Conservation (phyloP, 2,329 filamentous ascomycete species). For the Cladophialophora psammophila region DNA sequence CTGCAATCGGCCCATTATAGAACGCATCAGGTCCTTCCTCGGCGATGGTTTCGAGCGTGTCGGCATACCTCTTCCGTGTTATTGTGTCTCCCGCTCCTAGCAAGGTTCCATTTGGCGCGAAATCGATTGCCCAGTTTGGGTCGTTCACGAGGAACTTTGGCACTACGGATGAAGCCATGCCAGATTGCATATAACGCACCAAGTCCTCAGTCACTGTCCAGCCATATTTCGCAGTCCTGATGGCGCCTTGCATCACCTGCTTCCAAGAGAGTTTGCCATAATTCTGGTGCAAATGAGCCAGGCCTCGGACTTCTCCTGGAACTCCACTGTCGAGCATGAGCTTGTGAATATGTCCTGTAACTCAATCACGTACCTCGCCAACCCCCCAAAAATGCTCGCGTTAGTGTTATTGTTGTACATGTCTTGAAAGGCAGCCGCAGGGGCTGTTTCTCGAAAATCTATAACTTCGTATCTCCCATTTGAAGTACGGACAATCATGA, state of each 20-base stretch:
- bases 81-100: slow-evolving; percentile 78
- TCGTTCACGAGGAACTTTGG: slow-evolving; percentile 76
- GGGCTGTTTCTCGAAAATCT: slow-evolving; percentile 89
- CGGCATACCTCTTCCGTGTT: slow-evolving; percentile 79
- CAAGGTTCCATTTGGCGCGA: slow-evolving; percentile 80
- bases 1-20: slow-evolving; percentile 75
- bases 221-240: slow-evolving; percentile 74
- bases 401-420: slow-evolving; percentile 80
- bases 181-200: slow-evolving; percentile 72
- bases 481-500: slow-evolving; percentile 77
- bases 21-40: slow-evolving; percentile 75
- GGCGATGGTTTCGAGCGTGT: slow-evolving; percentile 80
- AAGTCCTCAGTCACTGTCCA: slow-evolving; percentile 78
- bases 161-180: slow-evolving; percentile 50
- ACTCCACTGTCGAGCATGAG: slow-evolving; percentile 54
- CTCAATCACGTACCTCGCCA: slow-evolving; percentile 62
- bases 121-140: slow-evolving; percentile 83
- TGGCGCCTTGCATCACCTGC: slow-evolving; percentile 74
- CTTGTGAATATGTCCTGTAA: neutral
- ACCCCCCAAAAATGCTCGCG: slow-evolving; percentile 73
- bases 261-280: slow-evolving; percentile 72
- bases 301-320: slow-evolving; percentile 71
- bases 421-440: slow-evolving; percentile 78
- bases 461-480: slow-evolving; percentile 83
- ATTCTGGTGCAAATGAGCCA: slow-evolving; percentile 75